A percentile compares a stretch with the other conserved stretches of the same genome.
phyloP scores from a whole-genome alignment of 1,284 basidiomycete genomes.

The Pascua guehoae region DNA sequence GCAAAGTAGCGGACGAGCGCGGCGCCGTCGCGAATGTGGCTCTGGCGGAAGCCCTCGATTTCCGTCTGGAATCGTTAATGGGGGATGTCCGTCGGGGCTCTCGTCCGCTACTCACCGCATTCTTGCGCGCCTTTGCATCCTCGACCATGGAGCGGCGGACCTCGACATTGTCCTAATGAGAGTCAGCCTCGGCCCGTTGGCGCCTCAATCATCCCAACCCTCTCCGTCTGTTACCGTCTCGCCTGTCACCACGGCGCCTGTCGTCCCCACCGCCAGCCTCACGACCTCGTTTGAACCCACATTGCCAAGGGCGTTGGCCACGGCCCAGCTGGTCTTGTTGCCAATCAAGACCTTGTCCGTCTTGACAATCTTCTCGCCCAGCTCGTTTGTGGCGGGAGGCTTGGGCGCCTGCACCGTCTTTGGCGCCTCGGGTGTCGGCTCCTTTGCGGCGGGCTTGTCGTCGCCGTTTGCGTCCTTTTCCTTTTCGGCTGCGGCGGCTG shows the following conservation, averaged over 20 bases:
- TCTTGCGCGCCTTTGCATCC: conserved; percentile 87
- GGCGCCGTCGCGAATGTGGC: conserved; percentile 84
- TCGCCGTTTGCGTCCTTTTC: background rate
- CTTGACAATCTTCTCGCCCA: conserved; percentile 34
- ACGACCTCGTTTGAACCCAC: no score
- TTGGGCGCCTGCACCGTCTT: background rate
- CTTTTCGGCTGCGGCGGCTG: conserved; percentile 5
- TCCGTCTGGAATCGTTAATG: conserved; percentile 54
- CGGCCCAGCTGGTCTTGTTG: conserved; percentile 70
- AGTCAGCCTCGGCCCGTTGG: no score
- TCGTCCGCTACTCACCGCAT: conserved; percentile 50
- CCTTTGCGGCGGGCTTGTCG: conserved; percentile 7
- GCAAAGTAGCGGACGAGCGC: conserved; percentile 84
- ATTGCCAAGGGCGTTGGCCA: conserved; percentile 69
- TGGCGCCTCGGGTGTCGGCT: background rate
- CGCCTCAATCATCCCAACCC: no score
- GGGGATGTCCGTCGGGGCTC: background rate
- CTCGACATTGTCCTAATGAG: conserved; percentile 55
- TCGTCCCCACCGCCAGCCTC: no score
- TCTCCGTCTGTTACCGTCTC: no score
- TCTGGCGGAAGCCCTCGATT: conserved; percentile 82
- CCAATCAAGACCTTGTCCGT: conserved; percentile 56
- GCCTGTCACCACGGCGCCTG: no score
- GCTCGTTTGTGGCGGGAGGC: background rate
- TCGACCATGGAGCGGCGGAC: conserved; percentile 69